A percentile compares a stretch with the other conserved stretches of the same genome.
These are phyloP conservation scores for Balansia obtecta DNA, from an alignment of 2,329 filamentous ascomycete genomes.

Conservation along the genomic window DNA sequence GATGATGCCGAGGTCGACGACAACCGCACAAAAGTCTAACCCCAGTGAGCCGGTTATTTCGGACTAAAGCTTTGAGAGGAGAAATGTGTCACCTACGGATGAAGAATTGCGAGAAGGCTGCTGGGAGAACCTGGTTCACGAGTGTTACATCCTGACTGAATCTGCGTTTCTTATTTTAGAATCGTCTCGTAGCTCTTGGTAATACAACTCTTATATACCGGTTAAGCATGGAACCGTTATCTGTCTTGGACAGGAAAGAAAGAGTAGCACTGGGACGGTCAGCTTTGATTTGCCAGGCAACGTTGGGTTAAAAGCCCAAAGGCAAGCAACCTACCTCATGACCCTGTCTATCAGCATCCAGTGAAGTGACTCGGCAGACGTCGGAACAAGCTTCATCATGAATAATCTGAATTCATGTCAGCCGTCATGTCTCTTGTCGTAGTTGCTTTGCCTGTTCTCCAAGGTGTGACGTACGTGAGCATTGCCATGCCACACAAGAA, in stretches of 20 bases:
- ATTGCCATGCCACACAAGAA: background rate
- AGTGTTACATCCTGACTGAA: background rate
- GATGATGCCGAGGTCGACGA: too few species aligned
- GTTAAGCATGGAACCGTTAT: background rate
- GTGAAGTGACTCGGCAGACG: background rate
- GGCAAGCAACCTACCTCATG: conserved; percentile 1
- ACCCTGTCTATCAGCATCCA: background rate
- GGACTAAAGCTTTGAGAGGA: too few species aligned
- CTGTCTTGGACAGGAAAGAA: background rate
- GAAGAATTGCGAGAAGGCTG: too few species aligned
- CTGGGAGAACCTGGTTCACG: background rate
- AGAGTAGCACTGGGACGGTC: background rate
- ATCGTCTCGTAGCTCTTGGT: too few species aligned
- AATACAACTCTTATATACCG: background rate
- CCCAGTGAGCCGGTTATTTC: too few species aligned
- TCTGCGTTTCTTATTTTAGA: background rate
- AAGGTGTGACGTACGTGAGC: conserved; percentile 1
- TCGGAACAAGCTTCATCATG: background rate
- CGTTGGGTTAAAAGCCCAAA: background rate
- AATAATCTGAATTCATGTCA: background rate
- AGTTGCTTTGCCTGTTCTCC: background rate
- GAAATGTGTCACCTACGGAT: too few species aligned
- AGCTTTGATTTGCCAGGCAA: background rate
- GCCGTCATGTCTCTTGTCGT: background rate
- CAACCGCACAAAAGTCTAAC: too few species aligned